Percentiles rank a stretch among this genome's conserved stretches.
Evolutionary conservation across 106 monocot genomes (phyloP).

Genomic region (Allium cepa): DNA sequence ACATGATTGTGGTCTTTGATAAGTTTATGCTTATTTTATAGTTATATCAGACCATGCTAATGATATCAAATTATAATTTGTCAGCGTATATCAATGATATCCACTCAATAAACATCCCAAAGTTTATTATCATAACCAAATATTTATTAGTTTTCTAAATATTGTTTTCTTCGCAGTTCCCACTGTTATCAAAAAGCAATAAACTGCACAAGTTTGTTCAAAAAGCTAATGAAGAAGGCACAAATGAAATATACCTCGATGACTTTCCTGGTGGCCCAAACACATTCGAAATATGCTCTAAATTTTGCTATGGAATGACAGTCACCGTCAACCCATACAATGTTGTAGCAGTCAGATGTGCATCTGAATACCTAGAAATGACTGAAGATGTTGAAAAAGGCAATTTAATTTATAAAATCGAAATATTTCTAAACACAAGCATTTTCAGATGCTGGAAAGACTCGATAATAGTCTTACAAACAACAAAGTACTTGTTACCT

Average conservation of each 20-base stretch:
- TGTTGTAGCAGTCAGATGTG: constrained; percentile 74
- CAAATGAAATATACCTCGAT: constrained; percentile 37
- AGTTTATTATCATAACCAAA: too few species aligned
- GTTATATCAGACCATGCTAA: too few species aligned
- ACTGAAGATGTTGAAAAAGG: constrained; percentile 73
- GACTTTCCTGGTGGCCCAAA: constrained; percentile 70
- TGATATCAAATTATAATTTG: too few species aligned
- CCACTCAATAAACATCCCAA: too few species aligned
- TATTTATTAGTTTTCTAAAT: background rate
- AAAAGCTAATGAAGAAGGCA: constrained; percentile 33
- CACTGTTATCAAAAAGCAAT: constrained; percentile 79
- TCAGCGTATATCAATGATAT: too few species aligned
- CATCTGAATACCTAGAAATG: constrained; percentile 82
- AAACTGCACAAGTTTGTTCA: constrained; percentile 42
- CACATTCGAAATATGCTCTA: constrained; percentile 75
- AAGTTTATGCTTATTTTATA: too few species aligned
- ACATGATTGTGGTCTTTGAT: too few species aligned
- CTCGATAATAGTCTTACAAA: constrained; percentile 75
- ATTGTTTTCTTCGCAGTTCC: constrained; percentile 45
- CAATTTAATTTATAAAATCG: constrained; percentile 83
- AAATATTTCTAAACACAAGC: constrained; percentile 68
- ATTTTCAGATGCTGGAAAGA: constrained; percentile 85
- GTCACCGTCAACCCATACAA: constrained; percentile 79
- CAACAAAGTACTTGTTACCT: constrained; percentile 45
- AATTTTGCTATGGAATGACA: constrained; percentile 89